Evolutionary conservation across 2,329 filamentous ascomycete genomes (phyloP).

Genomic region (Tothia fuscella): DNA sequence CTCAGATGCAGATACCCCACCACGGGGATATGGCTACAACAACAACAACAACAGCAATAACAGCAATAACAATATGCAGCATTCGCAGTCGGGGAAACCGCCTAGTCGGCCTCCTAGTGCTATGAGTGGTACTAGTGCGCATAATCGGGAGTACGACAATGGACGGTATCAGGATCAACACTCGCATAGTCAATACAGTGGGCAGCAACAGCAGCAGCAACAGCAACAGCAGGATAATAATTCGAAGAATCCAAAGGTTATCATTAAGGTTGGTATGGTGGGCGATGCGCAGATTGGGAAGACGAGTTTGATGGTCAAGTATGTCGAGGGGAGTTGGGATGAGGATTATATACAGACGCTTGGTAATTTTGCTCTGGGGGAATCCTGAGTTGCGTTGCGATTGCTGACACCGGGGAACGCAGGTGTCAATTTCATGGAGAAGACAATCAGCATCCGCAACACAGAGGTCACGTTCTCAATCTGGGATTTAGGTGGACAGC

Average conservation of each 20-base stretch:
- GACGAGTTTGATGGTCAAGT: slow-evolving; percentile 98
- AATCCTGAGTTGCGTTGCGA: not conserved
- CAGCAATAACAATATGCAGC: not conserved
- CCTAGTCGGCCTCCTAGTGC: slow-evolving; percentile 5
- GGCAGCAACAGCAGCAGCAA: slow-evolving; percentile 1
- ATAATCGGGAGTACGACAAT: slow-evolving; percentile 1
- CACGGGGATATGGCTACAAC: slow-evolving; percentile 15
- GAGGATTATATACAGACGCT: slow-evolving; percentile 99
- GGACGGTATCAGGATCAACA: slow-evolving; percentile 5
- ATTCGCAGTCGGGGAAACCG: slow-evolving; percentile 6
- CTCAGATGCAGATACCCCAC: slow-evolving; percentile 32
- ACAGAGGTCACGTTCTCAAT: slow-evolving; percentile 99
- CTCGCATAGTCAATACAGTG: no score
- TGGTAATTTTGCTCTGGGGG: slow-evolving; percentile 36
- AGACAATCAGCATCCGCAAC: slow-evolving; percentile 98
- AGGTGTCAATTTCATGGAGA: slow-evolving; percentile 99
- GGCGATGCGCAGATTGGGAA: slow-evolving; percentile 98
- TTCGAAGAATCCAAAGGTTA: slow-evolving; percentile 53
- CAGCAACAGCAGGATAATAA: slow-evolving; percentile 21
- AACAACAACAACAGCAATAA: no score
- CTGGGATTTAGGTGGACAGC: slow-evolving; percentile 95
- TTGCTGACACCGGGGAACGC: slow-evolving; percentile 8
- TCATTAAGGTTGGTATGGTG: slow-evolving; percentile 99
- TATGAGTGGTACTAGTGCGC: slow-evolving; percentile 7
- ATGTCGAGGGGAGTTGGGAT: slow-evolving; percentile 98